phyloP scores from a whole-genome alignment of 176 grass and related monocot species.

The Avena sativa region DNA sequence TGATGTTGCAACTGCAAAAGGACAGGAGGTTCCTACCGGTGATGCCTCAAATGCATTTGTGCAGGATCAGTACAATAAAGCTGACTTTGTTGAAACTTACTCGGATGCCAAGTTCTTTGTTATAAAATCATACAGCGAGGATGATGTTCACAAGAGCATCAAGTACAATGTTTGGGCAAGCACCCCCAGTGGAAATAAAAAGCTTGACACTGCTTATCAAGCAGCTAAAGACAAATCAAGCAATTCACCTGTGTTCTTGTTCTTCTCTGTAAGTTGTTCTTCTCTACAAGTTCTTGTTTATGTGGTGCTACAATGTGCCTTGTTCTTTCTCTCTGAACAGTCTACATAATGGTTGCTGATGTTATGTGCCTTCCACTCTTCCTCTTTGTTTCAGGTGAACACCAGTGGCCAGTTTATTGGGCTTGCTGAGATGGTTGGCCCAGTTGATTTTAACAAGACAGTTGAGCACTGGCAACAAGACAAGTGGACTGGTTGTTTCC shows the following conservation, averaged over 20 bases:
- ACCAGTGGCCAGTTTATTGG: slow-evolving; percentile 89
- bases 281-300: slow-evolving; percentile 70
- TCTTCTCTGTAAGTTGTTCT: slow-evolving; percentile 83
- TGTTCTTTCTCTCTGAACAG: background rate
- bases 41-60: slow-evolving; percentile 36
- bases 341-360: slow-evolving; percentile 21
- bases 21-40: slow-evolving; percentile 45
- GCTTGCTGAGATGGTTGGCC: slow-evolving; percentile 77
- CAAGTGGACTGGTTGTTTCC: slow-evolving; percentile 93
- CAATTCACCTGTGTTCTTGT: slow-evolving; percentile 71
- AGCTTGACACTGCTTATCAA: slow-evolving; percentile 81
- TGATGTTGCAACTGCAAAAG: slow-evolving; percentile 47
- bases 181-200: slow-evolving; percentile 91
- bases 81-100: slow-evolving; percentile 71
- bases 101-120: slow-evolving; percentile 84
- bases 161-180: slow-evolving; percentile 96
- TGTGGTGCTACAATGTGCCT: background rate
- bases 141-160: slow-evolving; percentile 92
- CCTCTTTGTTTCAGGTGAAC: slow-evolving; percentile 63
- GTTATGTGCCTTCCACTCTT: background rate
- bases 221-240: slow-evolving; percentile 68
- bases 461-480: slow-evolving; percentile 94
- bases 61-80: slow-evolving; percentile 70
- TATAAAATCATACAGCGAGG: slow-evolving; percentile 96
- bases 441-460: slow-evolving; percentile 88